Conservation (phyloP, 164 flowering plant species). For the Macadamia tetraphylla region DNA sequence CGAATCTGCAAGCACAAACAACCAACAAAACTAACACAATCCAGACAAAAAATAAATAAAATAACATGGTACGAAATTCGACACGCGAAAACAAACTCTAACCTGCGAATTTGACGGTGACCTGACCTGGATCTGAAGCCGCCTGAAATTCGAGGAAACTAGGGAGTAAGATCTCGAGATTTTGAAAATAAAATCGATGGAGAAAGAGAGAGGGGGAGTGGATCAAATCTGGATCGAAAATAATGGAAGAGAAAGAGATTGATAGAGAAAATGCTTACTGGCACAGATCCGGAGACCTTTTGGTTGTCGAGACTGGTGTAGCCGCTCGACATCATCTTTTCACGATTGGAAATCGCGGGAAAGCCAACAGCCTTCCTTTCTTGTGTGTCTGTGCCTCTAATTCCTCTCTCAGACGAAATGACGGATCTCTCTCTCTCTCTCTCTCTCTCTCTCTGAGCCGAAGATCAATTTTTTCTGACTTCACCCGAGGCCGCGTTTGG, state of each 20-base stretch:
- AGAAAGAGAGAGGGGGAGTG: not conserved
- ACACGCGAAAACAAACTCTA: not conserved
- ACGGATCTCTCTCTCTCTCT: not conserved
- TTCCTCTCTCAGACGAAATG: not conserved
- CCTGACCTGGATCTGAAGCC: conserved; percentile 59
- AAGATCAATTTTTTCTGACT: too few relatives aligned
- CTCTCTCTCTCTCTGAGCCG: not conserved
- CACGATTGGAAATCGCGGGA: conserved; percentile 3
- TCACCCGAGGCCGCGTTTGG: too few relatives aligned
- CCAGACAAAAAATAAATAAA: not conserved
- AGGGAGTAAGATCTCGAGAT: conserved; percentile 18
- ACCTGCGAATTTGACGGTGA: conserved; percentile 62
- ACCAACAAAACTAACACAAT: conserved; percentile 2
- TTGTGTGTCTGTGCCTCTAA: too few relatives aligned
- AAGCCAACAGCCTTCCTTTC: not conserved
- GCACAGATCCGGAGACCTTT: conserved; percentile 85
- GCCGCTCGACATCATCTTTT: conserved; percentile 81
- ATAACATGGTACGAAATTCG: not conserved
- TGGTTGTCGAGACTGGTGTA: conserved; percentile 79
- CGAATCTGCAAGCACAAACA: conserved; percentile 45
- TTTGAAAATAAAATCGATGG: not conserved
- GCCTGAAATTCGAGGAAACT: conserved; percentile 41
- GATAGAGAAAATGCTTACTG: conserved; percentile 37
- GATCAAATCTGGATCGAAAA: not conserved
- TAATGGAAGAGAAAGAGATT: not conserved